These are phyloP conservation scores for Orbilia brochopaga DNA, from an alignment of 2,329 filamentous ascomycete species.

Conservation along the genomic window DNA sequence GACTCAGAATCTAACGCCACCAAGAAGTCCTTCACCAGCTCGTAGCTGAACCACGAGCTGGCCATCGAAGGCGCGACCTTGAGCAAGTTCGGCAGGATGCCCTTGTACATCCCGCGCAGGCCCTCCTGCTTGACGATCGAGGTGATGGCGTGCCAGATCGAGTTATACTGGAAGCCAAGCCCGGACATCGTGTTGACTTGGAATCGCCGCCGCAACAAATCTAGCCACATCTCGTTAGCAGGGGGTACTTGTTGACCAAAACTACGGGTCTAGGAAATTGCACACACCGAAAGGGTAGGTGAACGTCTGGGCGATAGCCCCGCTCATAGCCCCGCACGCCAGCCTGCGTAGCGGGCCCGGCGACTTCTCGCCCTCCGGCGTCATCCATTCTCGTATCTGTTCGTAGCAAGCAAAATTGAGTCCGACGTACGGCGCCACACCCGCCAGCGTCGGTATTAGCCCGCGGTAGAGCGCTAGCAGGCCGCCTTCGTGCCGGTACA, in stretches of 20 bases:
- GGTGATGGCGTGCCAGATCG: constrained; percentile 79
- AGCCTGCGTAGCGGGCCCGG: constrained; percentile 81
- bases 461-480: constrained; percentile 86
- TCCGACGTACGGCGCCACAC: constrained; percentile 90
- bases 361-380: constrained; percentile 83
- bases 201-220: constrained; percentile 85
- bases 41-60: constrained; percentile 96
- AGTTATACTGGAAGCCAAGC: constrained; percentile 94
- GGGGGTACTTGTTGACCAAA: constrained; percentile 13
- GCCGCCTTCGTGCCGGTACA: constrained; percentile 93
- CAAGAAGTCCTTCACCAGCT: constrained; percentile 87
- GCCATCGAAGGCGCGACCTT: constrained; percentile 99
- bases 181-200: constrained; percentile 99
- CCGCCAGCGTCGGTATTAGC: constrained; percentile 89
- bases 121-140: constrained; percentile 86
- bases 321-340: constrained; percentile 88
- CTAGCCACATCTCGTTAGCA: constrained; percentile 27
- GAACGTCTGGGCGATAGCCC: constrained; percentile 93
- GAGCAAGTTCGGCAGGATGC: constrained; percentile 89
- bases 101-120: constrained; percentile 86
- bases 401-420: constrained; percentile 99
- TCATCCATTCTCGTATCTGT: constrained; percentile 80
- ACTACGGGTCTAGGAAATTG: constrained; percentile 51
- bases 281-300: constrained; percentile 90
- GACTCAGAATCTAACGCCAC: constrained; percentile 64